Conservation (phyloP, 495 filamentous ascomycete species). For the Penicillium paxilli region DNA sequence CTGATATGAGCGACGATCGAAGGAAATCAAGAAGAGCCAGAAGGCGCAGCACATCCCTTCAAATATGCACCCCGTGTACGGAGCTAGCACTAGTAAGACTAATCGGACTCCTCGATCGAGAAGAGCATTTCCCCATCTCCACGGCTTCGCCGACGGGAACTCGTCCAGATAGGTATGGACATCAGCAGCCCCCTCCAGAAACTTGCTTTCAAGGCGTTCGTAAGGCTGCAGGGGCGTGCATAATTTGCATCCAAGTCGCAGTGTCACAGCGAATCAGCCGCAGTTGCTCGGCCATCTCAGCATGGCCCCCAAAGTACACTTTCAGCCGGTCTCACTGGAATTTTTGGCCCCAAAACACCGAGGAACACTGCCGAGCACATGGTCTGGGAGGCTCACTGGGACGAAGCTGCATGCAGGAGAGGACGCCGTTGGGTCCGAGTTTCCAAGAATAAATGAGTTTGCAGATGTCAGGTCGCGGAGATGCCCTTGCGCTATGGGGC, state of each 20-base stretch:
- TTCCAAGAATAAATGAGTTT: conserved; percentile 18
- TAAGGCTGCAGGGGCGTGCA: conserved; percentile 31
- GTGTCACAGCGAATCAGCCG: conserved; percentile 8
- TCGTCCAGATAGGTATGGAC: conserved; percentile 1
- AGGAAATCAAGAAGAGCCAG: no score
- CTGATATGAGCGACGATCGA: background rate
- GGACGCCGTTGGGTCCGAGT: conserved; percentile 2
- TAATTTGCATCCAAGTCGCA: conserved; percentile 10
- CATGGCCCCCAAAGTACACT: conserved; percentile 6
- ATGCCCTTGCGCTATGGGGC: conserved; percentile 12
- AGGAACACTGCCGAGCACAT: conserved; percentile 2
- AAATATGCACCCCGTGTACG: no score
- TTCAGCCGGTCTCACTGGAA: no score
- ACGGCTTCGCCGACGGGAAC: conserved; percentile 7
- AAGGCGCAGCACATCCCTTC: conserved; percentile 1
- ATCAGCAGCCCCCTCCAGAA: background rate
- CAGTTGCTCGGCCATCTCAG: no score
- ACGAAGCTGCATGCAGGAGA: conserved; percentile 11
- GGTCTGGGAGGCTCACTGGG: conserved; percentile 4
- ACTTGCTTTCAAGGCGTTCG: background rate
- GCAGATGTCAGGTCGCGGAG: background rate
- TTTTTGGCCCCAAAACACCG: background rate
- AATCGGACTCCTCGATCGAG: no score
- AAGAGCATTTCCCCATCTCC: background rate
- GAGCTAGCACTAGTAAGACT: no score